These are phyloP conservation scores for Saussurea involucrata DNA, from an alignment of 129 eudicot genomes.

Conservation along the genomic window DNA sequence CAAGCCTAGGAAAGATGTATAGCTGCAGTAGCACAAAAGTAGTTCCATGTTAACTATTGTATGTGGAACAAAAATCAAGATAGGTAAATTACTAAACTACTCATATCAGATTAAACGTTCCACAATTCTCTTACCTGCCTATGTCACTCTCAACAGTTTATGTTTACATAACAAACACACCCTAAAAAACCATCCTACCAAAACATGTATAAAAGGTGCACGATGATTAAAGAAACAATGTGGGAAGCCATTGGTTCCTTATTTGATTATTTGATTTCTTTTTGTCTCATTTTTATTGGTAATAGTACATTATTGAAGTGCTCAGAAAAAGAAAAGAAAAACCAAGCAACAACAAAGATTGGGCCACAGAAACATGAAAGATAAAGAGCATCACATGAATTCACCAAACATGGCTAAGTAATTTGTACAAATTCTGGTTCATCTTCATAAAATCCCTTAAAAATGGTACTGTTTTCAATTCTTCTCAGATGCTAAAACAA, in stretches of 20 bases:
- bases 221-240: not conserved
- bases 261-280: not conserved
- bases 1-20: conserved; percentile 83
- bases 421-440: conserved; percentile 13
- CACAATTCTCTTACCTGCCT: too few species aligned
- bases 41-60: not conserved
- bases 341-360: not conserved
- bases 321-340: not conserved
- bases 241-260: not conserved
- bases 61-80: too few species aligned
- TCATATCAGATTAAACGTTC: too few species aligned
- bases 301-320: not conserved
- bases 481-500: too few species aligned
- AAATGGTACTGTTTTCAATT: too few species aligned
- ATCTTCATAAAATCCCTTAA: too few species aligned
- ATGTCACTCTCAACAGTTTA: too few species aligned
- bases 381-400: not conserved
- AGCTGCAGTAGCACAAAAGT: conserved; percentile 40
- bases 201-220: not conserved
- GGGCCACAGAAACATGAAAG: conserved; percentile 4
- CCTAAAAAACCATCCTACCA: not conserved
- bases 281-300: not conserved
- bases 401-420: conserved; percentile 2
- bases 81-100: too few species aligned
- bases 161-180: too few species aligned